These are phyloP conservation scores for Chaetomium sp. DNA, from an alignment of 2,329 filamentous ascomycete genomes.

Conservation along the genomic window DNA sequence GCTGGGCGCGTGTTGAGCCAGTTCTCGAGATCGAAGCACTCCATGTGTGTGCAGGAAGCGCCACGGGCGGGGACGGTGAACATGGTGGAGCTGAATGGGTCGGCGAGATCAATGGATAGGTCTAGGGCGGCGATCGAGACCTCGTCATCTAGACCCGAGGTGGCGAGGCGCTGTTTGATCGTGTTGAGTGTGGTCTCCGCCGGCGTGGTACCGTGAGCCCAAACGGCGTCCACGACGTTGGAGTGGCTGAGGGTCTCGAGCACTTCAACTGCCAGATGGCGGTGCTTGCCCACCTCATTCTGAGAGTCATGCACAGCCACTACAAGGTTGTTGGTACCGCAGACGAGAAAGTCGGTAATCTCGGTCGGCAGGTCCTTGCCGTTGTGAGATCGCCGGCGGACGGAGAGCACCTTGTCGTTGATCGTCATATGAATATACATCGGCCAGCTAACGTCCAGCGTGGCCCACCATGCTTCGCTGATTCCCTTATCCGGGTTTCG, in stretches of 20 bases:
- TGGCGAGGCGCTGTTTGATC: conserved; percentile 47
- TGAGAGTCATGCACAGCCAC: conserved; percentile 37
- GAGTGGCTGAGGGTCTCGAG: conserved; percentile 50
- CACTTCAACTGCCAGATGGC: conserved; percentile 63
- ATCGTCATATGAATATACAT: conserved; percentile 60
- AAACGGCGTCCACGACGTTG: conserved; percentile 36
- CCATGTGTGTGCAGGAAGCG: conserved; percentile 62
- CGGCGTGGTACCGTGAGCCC: conserved; percentile 32
- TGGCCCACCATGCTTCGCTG: conserved; percentile 52
- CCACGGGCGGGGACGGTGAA: conserved; percentile 69
- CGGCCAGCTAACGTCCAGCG: conserved; percentile 64
- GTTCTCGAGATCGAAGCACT: conserved; percentile 84
- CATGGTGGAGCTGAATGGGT: conserved; percentile 59
- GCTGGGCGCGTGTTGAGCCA: conserved; percentile 64
- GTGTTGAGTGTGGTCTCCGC: conserved; percentile 45
- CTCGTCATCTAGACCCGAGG: conserved; percentile 45
- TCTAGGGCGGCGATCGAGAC: conserved; percentile 54
- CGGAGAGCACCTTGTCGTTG: conserved; percentile 52
- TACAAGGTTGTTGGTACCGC: conserved; percentile 56
- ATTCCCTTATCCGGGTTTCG: conserved; percentile 23
- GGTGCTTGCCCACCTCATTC: conserved; percentile 32
- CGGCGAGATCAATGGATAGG: conserved; percentile 56
- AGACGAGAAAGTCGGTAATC: conserved; percentile 53
- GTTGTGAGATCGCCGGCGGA: conserved; percentile 64
- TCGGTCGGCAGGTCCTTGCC: conserved; percentile 72